Percentiles rank a stretch among this genome's conserved stretches.
These are phyloP conservation scores for Echites panduratus DNA, from an alignment of 257 asterid species.

Conservation along the genomic window DNA sequence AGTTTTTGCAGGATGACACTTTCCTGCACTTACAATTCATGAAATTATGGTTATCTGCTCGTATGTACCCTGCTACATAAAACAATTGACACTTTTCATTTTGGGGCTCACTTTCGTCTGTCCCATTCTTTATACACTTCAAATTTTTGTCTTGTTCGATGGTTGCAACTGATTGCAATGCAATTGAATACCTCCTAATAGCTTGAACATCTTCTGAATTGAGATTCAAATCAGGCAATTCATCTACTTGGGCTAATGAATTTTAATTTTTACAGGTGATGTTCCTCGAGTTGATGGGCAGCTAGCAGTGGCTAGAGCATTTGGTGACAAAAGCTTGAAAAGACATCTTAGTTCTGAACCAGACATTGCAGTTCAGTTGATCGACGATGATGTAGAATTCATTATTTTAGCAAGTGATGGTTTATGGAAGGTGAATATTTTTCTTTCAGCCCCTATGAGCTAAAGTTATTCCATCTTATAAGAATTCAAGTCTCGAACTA, in stretches of 20 bases:
- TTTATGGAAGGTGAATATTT: conserved; percentile 61
- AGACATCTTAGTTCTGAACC: conserved; percentile 88
- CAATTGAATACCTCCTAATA: not conserved
- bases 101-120: not conserved
- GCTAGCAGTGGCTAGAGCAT: conserved; percentile 92
- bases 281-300: conserved; percentile 97
- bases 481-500: not conserved
- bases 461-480: too few relatives aligned
- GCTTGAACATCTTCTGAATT: not conserved
- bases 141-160: not conserved
- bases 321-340: conserved; percentile 91
- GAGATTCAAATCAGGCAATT: not conserved
- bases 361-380: conserved; percentile 39
- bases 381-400: conserved; percentile 67
- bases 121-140: not conserved
- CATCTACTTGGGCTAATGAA: conserved; percentile 4
- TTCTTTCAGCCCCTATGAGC: too few relatives aligned
- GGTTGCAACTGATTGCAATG: not conserved
- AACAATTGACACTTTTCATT: not conserved
- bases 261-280: conserved; percentile 42
- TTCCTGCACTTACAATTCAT: not conserved
- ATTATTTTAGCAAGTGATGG: conserved; percentile 90
- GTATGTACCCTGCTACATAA: too few relatives aligned
- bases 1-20: not conserved
- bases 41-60: not conserved